phyloP scores from a whole-genome alignment of 2,329 filamentous ascomycete genomes.

The Alternaria dauci region DNA sequence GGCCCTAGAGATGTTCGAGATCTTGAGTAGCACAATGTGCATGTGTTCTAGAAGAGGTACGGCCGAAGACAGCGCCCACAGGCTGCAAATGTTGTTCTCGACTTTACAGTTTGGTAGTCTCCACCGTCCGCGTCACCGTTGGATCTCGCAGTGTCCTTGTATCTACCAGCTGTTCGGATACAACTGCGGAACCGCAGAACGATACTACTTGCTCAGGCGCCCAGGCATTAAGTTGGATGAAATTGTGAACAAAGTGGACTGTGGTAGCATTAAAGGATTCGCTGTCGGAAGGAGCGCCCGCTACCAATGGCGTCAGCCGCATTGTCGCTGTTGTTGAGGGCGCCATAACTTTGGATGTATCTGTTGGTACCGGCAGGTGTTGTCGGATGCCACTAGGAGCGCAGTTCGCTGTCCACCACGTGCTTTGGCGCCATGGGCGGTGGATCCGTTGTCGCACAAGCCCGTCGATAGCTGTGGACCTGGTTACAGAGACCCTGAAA shows the following conservation, averaged over 20 bases:
- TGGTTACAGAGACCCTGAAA: conserved; percentile 31
- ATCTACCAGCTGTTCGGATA: conserved; percentile 6
- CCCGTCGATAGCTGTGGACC: conserved; percentile 25
- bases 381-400: conserved; percentile 27
- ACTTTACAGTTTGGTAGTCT: conserved; percentile 2
- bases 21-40: neutral
- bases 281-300: neutral
- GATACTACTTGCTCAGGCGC: neutral
- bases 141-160: conserved; percentile 1
- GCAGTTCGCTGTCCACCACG: conserved; percentile 25
- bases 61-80: conserved; percentile 2
- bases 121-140: conserved; percentile 17
- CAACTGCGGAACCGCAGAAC: conserved; percentile 7
- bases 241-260: neutral
- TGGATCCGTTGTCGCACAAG: conserved; percentile 23
- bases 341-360: conserved; percentile 5
- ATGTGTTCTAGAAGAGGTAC: conserved; percentile 7
- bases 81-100: conserved; percentile 2
- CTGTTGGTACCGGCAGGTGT: conserved; percentile 17
- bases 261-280: neutral
- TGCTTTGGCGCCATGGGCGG: conserved; percentile 24
- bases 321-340: conserved; percentile 16
- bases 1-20: conserved; percentile 5
- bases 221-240: neutral
- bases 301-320: conserved; percentile 5